Percentiles rank a stretch among this genome's conserved stretches.
Conservation (phyloP, 2,329 filamentous ascomycete genomes). For the Xylariomycetidae sp. region DNA sequence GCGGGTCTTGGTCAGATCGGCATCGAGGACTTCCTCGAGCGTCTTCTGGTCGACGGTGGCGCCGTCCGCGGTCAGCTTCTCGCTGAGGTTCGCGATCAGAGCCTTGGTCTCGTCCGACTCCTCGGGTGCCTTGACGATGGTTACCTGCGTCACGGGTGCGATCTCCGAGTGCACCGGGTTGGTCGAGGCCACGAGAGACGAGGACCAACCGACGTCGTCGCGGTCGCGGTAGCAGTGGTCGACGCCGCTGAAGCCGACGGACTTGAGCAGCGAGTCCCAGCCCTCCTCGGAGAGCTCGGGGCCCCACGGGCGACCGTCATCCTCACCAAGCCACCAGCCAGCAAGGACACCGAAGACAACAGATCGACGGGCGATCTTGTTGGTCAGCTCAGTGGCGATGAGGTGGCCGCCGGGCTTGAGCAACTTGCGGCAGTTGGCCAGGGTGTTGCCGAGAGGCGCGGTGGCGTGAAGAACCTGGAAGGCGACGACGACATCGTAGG, state of each 20-base stretch:
- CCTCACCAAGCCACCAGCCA: conserved; percentile 27
- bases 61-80: conserved; percentile 14
- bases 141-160: conserved; percentile 16
- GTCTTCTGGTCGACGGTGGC: conserved; percentile 17
- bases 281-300: conserved; percentile 20
- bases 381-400: conserved; percentile 22
- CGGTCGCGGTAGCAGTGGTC: conserved; percentile 23
- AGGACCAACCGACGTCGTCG: conserved; percentile 21
- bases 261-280: conserved; percentile 22
- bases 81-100: conserved; percentile 14
- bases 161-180: conserved; percentile 15
- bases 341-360: conserved; percentile 26
- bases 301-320: conserved; percentile 22
- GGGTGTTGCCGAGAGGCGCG: conserved; percentile 19
- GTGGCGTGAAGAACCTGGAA: conserved; percentile 27
- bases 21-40: conserved; percentile 11
- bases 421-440: conserved; percentile 21
- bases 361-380: conserved; percentile 22
- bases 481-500: conserved; percentile 27
- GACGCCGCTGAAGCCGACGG: conserved; percentile 20
- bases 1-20: conserved; percentile 17
- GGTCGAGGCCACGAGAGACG: conserved; percentile 20
- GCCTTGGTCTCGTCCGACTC: conserved; percentile 13
- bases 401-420: conserved; percentile 26
- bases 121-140: conserved; percentile 17